These are phyloP conservation scores for Exophiala alcalophila DNA, from an alignment of 2,329 filamentous ascomycete species.

Conservation along the genomic window DNA sequence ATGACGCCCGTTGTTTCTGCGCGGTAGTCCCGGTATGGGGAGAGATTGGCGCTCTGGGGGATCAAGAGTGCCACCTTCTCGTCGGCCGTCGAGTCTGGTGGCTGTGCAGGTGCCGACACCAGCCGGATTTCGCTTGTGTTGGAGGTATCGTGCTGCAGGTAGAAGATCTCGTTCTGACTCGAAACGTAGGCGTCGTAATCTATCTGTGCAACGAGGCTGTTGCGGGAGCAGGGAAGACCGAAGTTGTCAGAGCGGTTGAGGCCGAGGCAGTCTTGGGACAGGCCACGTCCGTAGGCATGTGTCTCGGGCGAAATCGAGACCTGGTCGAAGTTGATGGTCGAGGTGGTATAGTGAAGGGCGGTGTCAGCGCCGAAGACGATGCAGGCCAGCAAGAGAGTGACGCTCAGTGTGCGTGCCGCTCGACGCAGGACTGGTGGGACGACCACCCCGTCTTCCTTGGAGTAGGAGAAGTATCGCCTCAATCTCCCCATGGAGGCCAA, in stretches of 20 bases:
- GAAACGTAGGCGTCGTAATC: constrained; percentile 15
- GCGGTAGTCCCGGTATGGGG: constrained; percentile 19
- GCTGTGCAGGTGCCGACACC: constrained; percentile 4
- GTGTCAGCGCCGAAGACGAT: constrained; percentile 25
- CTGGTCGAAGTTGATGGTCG: constrained; percentile 22
- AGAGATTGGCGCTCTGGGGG: constrained; percentile 16
- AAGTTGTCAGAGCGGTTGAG: constrained; percentile 25
- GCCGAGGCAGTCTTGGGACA: constrained; percentile 22
- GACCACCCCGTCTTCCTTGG: constrained; percentile 11
- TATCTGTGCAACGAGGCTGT: constrained; percentile 1
- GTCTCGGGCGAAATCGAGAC: constrained; percentile 6
- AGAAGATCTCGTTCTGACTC: constrained; percentile 25
- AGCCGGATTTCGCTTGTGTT: constrained; percentile 21
- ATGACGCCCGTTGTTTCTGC: constrained; percentile 24
- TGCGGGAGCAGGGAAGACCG: constrained; percentile 27
- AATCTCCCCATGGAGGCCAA: constrained; percentile 27
- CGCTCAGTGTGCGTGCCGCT: constrained; percentile 17
- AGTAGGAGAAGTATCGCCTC: constrained; percentile 25
- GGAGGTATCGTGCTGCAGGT: constrained; percentile 22
- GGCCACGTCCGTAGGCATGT: constrained; percentile 19
- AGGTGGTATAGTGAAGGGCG: constrained; percentile 25
- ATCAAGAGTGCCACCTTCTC: constrained; percentile 22
- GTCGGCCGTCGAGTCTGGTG: constrained; percentile 5
- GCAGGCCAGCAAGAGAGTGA: constrained; percentile 22
- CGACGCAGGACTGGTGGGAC: constrained; percentile 23